Conservation (phyloP, 73 alveolate species). For the Breviolum minutum region DNA sequence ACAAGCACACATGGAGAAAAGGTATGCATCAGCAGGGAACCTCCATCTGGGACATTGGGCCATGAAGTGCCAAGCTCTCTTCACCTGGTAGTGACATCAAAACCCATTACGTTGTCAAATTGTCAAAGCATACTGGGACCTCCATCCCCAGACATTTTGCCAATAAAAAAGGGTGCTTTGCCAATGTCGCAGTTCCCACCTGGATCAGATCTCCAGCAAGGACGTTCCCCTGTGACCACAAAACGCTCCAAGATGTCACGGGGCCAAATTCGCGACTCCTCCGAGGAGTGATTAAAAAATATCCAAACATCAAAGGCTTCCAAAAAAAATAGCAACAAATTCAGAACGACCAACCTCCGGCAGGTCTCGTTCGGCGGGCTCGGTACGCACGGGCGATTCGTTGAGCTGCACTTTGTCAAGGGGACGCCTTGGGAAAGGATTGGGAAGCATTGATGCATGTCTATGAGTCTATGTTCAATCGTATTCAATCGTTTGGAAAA, state of each 20-base stretch:
- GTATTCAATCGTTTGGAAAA: too few relatives aligned
- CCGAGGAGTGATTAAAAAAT: too few relatives aligned
- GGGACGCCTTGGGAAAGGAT: not conserved
- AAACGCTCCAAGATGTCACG: constrained; percentile 13
- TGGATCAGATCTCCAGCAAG: constrained; percentile 8
- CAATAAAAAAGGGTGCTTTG: not conserved
- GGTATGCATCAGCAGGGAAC: not conserved
- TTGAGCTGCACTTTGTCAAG: not conserved
- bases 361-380: not conserved
- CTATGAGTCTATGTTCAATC: too few relatives aligned
- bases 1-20: too few relatives aligned
- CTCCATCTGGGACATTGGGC: not conserved
- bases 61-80: constrained; percentile 13
- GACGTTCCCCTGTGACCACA: not conserved
- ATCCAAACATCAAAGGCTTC: not conserved
- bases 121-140: not conserved
- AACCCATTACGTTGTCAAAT: not conserved
- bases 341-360: not conserved
- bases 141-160: not conserved
- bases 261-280: constrained; percentile 26
- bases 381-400: not conserved
- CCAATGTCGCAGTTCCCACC: not conserved
- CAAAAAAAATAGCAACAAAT: not conserved
- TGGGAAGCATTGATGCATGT: too few relatives aligned
- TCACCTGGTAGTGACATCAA: not conserved